phyloP scores from a whole-genome alignment of 192 early-diverging fungal genomes.

The Rhizoclosmatium sp. region DNA sequence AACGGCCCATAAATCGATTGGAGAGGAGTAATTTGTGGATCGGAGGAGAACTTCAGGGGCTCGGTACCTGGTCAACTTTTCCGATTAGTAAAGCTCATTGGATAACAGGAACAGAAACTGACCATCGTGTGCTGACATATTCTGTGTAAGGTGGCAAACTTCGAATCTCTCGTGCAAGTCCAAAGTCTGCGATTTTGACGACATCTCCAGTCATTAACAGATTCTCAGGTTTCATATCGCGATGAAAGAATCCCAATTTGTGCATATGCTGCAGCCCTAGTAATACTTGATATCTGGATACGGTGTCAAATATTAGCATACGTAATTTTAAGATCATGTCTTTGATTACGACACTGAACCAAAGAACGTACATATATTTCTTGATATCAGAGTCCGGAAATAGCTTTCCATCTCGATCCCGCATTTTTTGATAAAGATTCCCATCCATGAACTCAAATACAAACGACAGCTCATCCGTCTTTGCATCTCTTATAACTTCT shows the following conservation, averaged over 20 bases:
- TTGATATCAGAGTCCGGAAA: slow-evolving; percentile 75
- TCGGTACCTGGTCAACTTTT: slow-evolving; percentile 48
- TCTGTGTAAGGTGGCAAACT: slow-evolving; percentile 92
- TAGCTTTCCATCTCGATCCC: slow-evolving; percentile 69
- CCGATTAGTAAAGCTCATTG: neutral
- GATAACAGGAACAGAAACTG: slow-evolving; percentile 22
- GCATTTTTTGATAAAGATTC: slow-evolving; percentile 91
- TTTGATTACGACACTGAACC: neutral
- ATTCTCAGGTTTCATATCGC: slow-evolving; percentile 76
- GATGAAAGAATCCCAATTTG: slow-evolving; percentile 90
- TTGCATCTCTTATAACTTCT: slow-evolving; percentile 78
- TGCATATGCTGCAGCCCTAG: slow-evolving; percentile 91
- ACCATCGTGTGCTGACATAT: slow-evolving; percentile 98
- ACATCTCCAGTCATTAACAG: slow-evolving; percentile 71
- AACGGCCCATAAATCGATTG: slow-evolving; percentile 97
- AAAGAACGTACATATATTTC: slow-evolving; percentile 73
- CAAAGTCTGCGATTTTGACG: slow-evolving; percentile 95
- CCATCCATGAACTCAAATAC: slow-evolving; percentile 97
- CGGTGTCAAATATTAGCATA: neutral
- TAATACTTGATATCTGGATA: slow-evolving; percentile 81
- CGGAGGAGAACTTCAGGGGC: slow-evolving; percentile 93
- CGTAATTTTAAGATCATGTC: slow-evolving; percentile 24
- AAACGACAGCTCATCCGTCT: slow-evolving; percentile 85
- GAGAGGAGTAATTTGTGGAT: slow-evolving; percentile 82
- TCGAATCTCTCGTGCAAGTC: slow-evolving; percentile 89